Evolutionary conservation across 441 rosid genomes (phyloP).

Genomic region (Corymbia calophylla): DNA sequence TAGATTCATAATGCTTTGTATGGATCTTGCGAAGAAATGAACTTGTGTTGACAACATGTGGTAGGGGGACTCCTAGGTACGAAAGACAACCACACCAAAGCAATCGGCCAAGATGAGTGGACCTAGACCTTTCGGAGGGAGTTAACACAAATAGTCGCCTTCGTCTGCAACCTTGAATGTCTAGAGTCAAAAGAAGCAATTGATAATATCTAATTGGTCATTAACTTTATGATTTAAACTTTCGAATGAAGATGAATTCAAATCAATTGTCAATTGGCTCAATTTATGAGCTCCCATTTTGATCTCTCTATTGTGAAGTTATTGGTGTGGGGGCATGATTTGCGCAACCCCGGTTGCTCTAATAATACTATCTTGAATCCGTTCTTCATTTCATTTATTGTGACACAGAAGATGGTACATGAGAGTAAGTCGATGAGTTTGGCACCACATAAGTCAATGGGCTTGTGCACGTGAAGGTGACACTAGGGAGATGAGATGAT

Average conservation of each 20-base stretch:
- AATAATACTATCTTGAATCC: not conserved
- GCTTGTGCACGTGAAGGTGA: not conserved
- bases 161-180: not conserved
- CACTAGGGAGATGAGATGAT: not conserved
- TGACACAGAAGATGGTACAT: not conserved
- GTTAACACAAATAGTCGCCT: not conserved
- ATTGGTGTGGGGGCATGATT: not conserved
- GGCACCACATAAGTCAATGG: not conserved
- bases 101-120: not conserved
- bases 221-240: not conserved
- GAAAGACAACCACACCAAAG: not conserved
- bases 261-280: not conserved
- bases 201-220: not conserved
- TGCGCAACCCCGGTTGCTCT: not conserved
- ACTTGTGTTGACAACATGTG: not conserved
- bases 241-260: not conserved
- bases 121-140: not conserved
- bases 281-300: not conserved
- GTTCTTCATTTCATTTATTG: not conserved
- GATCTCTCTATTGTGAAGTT: not conserved
- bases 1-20: not conserved
- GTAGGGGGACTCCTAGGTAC: not conserved
- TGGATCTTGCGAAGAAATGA: not conserved
- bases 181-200: not conserved
- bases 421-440: not conserved